phyloP scores from a whole-genome alignment of 257 asterid genomes.

The Gentiana macrophylla region DNA sequence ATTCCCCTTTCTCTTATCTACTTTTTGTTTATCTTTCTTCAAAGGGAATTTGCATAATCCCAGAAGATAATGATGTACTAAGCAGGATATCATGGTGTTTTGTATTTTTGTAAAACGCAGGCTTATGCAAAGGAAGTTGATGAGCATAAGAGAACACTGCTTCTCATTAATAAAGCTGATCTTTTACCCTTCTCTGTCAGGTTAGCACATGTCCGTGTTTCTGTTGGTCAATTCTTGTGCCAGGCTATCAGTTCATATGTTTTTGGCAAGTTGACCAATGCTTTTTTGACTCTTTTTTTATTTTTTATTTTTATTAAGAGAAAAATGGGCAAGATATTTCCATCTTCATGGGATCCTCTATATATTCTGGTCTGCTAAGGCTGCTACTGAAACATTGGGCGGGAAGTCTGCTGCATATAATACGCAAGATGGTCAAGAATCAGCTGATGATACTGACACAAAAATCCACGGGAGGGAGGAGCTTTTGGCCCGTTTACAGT shows the following conservation, averaged over 20 bases:
- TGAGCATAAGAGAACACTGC: slow-evolving; percentile 82
- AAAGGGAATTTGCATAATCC: too few relatives aligned
- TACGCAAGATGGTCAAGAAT: slow-evolving; percentile 24
- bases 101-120: slow-evolving; percentile 23
- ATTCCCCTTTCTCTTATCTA: too few relatives aligned
- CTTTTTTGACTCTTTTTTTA: too few relatives aligned
- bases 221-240: slow-evolving; percentile 5
- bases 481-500: slow-evolving; percentile 63
- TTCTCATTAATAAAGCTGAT: slow-evolving; percentile 95
- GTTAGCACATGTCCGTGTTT: slow-evolving; percentile 25
- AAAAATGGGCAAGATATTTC: slow-evolving; percentile 80
- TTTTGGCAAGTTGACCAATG: background rate
- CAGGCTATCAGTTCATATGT: background rate
- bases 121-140: slow-evolving; percentile 86
- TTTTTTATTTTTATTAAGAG: slow-evolving; percentile 29
- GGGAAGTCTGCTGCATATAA: slow-evolving; percentile 26
- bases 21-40: too few relatives aligned
- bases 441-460: slow-evolving; percentile 38
- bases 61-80: too few relatives aligned
- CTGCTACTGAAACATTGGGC: slow-evolving; percentile 73
- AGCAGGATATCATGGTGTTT: too few relatives aligned
- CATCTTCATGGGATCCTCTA: slow-evolving; percentile 63
- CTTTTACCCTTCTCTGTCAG: slow-evolving; percentile 76
- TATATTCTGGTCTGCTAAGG: slow-evolving; percentile 97
- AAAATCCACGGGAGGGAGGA: slow-evolving; percentile 73